These are phyloP conservation scores for Komagataella kurtzmanii DNA, from an alignment of 805 yeast genomes.

Conservation along the genomic window DNA sequence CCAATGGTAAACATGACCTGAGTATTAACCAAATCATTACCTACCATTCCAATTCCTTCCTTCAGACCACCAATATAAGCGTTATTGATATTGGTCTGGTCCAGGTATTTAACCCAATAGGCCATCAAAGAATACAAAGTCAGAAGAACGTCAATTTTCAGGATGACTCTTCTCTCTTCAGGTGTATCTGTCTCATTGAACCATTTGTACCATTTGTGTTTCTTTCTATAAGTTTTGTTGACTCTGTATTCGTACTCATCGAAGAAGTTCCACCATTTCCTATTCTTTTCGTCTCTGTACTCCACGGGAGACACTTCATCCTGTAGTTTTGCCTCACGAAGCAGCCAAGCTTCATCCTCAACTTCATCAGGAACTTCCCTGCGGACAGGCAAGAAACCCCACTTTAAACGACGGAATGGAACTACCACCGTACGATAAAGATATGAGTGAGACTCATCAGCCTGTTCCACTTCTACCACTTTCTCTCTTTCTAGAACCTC, in stretches of 20 bases:
- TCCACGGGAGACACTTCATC: conserved; percentile 10
- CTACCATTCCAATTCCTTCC: conserved; percentile 37
- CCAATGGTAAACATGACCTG: conserved; percentile 50
- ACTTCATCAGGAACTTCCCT: neutral
- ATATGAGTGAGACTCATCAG: neutral
- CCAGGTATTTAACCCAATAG: conserved; percentile 30
- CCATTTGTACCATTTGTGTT: conserved; percentile 19
- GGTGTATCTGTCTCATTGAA: conserved; percentile 15
- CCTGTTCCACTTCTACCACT: neutral
- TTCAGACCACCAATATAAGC: conserved; percentile 51
- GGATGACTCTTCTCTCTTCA: conserved; percentile 16
- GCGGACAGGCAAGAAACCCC: neutral
- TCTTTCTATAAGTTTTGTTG: conserved; percentile 13
- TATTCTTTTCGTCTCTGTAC: conserved; percentile 34
- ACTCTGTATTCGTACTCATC: conserved; percentile 45
- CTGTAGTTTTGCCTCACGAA: neutral
- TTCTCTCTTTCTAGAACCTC: neutral
- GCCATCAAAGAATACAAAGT: conserved; percentile 16
- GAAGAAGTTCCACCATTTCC: conserved; percentile 37
- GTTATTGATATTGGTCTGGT: conserved; percentile 40
- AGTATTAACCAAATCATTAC: conserved; percentile 48
- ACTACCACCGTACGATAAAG: neutral
- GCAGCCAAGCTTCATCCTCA: neutral
- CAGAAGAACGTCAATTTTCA: conserved; percentile 18
- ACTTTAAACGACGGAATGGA: neutral